phyloP scores from a whole-genome alignment of 2,329 filamentous ascomycete species.

The Diaporthe eres region DNA sequence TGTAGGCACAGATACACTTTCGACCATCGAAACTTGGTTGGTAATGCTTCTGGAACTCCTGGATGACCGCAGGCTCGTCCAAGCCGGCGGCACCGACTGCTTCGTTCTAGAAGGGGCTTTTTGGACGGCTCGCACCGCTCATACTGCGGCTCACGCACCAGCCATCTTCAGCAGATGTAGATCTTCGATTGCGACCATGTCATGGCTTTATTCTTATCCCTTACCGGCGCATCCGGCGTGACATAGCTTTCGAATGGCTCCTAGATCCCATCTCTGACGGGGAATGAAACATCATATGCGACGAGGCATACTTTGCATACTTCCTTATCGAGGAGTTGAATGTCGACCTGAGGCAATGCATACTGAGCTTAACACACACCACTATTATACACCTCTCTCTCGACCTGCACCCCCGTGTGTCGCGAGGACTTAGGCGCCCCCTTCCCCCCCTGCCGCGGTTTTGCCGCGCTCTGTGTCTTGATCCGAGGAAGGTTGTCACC shows the following conservation, averaged over 20 bases:
- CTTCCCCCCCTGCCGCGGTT: not conserved
- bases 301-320: not conserved
- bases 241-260: not conserved
- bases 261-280: not conserved
- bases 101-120: not conserved
- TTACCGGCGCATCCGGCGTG: not conserved
- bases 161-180: not conserved
- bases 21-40: not conserved
- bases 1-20: too few relatives aligned
- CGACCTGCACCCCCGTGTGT: slow-evolving; percentile 6
- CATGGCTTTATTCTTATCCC: not conserved
- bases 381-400: not conserved
- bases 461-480: not conserved
- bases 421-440: not conserved
- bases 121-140: slow-evolving; percentile 15
- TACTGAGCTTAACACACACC: slow-evolving; percentile 22
- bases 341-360: not conserved
- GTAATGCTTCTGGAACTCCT: not conserved
- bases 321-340: not conserved
- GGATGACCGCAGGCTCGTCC: not conserved
- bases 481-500: not conserved
- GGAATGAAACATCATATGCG: not conserved
- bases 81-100: not conserved
- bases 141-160: not conserved
- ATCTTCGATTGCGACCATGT: not conserved